phyloP scores from a whole-genome alignment of 2,329 filamentous ascomycete genomes.

The Stagonosporopsis tanaceti region DNA sequence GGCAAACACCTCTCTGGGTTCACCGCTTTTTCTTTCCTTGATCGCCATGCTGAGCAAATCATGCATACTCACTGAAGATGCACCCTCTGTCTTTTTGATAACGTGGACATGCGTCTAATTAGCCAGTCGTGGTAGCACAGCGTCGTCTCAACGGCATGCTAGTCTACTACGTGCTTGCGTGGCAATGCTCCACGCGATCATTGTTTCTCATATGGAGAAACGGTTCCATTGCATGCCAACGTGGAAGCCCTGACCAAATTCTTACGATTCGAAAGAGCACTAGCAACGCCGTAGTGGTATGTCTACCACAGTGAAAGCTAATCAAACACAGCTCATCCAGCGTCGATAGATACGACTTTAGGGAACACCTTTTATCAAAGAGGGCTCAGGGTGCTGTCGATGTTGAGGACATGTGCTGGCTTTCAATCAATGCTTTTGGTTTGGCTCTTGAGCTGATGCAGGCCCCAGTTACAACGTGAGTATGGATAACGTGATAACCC shows the following conservation, averaged over 20 bases:
- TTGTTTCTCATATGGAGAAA: neutral
- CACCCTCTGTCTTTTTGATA: constrained; percentile 1
- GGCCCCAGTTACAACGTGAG: no score
- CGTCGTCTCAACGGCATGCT: constrained; percentile 1
- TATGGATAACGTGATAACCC: no score
- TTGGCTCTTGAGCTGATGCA: neutral
- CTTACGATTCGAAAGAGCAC: neutral
- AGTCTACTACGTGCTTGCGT: neutral
- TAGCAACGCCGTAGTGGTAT: neutral
- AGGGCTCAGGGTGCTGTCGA: neutral
- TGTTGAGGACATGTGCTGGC: neutral
- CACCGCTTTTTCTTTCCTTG: constrained; percentile 4
- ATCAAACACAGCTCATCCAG: neutral
- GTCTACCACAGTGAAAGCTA: neutral
- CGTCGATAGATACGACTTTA: neutral
- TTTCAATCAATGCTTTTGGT: neutral
- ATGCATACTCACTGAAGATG: neutral
- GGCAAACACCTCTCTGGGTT: neutral
- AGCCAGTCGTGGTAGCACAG: constrained; percentile 1
- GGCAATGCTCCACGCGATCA: neutral
- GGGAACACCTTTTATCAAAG: neutral
- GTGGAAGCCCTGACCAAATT: neutral
- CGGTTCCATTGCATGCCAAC: neutral
- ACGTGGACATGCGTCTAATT: neutral
- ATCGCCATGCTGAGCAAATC: neutral